These are phyloP conservation scores for Ramaria sp. DNA, from an alignment of 768 basidiomycete species.

Conservation along the genomic window DNA sequence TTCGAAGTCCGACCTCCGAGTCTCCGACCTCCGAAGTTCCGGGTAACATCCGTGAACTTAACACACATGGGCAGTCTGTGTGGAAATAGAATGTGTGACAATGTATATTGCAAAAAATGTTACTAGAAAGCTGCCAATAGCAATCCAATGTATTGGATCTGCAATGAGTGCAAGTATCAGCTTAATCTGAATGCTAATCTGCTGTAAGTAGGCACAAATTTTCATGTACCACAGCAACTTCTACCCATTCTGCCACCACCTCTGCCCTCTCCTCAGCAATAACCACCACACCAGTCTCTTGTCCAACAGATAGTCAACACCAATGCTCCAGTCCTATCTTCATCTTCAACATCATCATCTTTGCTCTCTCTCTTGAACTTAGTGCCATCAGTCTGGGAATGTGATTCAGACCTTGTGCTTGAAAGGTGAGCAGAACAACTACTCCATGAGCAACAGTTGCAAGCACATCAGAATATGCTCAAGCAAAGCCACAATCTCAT, in stretches of 20 bases:
- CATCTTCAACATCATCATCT: neutral
- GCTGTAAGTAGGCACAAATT: neutral
- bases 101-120: neutral
- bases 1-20: no score
- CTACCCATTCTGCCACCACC: neutral
- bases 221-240: neutral
- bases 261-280: neutral
- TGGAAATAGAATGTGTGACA: neutral
- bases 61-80: no score
- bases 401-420: neutral
- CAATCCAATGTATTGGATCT: neutral
- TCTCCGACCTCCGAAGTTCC: no score
- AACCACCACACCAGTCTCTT: neutral
- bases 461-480: neutral
- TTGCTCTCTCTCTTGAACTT: no score
- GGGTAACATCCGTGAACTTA: no score
- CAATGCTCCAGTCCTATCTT: neutral
- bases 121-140: neutral
- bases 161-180: neutral
- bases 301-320: neutral
- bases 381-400: neutral
- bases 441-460: neutral
- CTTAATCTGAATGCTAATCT: neutral
- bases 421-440: neutral
- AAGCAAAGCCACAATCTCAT: neutral